phyloP scores from a whole-genome alignment of 495 filamentous ascomycete genomes.

The Echria macrotheca region DNA sequence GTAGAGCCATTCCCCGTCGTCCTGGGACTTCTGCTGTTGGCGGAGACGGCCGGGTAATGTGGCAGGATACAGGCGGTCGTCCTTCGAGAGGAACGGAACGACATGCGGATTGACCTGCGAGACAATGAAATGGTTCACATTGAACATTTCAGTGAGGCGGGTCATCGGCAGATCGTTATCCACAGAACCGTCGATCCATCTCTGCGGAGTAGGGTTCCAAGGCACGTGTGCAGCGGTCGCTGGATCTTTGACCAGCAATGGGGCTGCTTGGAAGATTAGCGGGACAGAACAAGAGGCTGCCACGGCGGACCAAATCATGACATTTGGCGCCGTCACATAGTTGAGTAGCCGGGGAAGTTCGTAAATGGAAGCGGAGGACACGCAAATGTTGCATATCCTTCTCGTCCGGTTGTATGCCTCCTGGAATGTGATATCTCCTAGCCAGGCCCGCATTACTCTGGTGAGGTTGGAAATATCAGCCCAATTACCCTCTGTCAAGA shows the following conservation, averaged over 20 bases:
- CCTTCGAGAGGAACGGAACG: slow-evolving; percentile 74
- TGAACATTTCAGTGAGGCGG: slow-evolving; percentile 88
- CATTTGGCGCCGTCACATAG: slow-evolving; percentile 88
- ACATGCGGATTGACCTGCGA: slow-evolving; percentile 96
- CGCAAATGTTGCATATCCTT: slow-evolving; percentile 86
- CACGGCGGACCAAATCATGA: slow-evolving; percentile 94
- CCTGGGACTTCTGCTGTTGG: slow-evolving; percentile 16
- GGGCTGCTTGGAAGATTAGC: slow-evolving; percentile 70
- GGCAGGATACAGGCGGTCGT: slow-evolving; percentile 50
- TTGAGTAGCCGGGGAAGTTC: slow-evolving; percentile 84
- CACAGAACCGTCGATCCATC: slow-evolving; percentile 90
- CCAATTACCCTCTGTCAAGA: slow-evolving; percentile 75
- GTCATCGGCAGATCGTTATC: slow-evolving; percentile 94
- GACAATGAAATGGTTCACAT: slow-evolving; percentile 97
- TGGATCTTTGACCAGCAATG: slow-evolving; percentile 79
- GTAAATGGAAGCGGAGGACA: slow-evolving; percentile 80
- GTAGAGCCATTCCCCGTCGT: slow-evolving; percentile 54
- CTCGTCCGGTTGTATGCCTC: slow-evolving; percentile 91
- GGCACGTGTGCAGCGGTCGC: slow-evolving; percentile 68
- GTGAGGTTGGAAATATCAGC: slow-evolving; percentile 77
- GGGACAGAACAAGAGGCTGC: slow-evolving; percentile 93
- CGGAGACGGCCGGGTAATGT: slow-evolving; percentile 36
- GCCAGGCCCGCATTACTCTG: slow-evolving; percentile 68
- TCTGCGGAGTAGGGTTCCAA: slow-evolving; percentile 78
- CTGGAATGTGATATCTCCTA: slow-evolving; percentile 89